phyloP scores from a whole-genome alignment of 805 yeast species.

The Candida suzukii region DNA sequence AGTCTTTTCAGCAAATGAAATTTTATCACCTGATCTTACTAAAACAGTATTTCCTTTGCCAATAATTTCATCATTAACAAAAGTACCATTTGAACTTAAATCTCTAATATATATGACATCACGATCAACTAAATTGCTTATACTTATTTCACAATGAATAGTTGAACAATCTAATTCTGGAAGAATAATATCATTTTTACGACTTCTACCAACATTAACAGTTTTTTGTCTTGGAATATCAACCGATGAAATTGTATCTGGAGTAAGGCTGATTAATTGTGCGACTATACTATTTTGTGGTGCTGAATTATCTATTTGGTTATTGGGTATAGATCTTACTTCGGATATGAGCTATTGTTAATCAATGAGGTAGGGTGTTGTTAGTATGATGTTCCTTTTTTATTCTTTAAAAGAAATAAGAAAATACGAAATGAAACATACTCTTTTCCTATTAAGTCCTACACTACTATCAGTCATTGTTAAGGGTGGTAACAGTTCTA shows the following conservation, averaged over 20 bases:
- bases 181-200: slow-evolving; percentile 50
- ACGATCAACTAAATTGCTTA: slow-evolving; percentile 30
- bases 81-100: slow-evolving; percentile 59
- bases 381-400: background rate
- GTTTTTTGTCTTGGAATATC: slow-evolving; percentile 2
- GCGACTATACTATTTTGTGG: background rate
- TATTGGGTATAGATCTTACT: background rate
- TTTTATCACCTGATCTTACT: slow-evolving; percentile 56
- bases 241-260: slow-evolving; percentile 1
- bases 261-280: slow-evolving; percentile 3
- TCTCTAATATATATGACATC: slow-evolving; percentile 45
- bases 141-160: slow-evolving; percentile 48
- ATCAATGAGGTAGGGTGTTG: background rate
- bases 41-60: slow-evolving; percentile 42
- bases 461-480: background rate
- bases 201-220: slow-evolving; percentile 42
- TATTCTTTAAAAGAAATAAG: no score
- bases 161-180: slow-evolving; percentile 50
- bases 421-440: no score
- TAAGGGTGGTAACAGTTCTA: background rate
- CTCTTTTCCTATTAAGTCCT: background rate
- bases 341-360: background rate
- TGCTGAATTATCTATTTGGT: background rate
- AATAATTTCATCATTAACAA: slow-evolving; percentile 48
- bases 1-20: slow-evolving; percentile 39